Evolutionary conservation across 1,284 basidiomycete species (phyloP).

Genomic region (Bondarzewia mesenterica): DNA sequence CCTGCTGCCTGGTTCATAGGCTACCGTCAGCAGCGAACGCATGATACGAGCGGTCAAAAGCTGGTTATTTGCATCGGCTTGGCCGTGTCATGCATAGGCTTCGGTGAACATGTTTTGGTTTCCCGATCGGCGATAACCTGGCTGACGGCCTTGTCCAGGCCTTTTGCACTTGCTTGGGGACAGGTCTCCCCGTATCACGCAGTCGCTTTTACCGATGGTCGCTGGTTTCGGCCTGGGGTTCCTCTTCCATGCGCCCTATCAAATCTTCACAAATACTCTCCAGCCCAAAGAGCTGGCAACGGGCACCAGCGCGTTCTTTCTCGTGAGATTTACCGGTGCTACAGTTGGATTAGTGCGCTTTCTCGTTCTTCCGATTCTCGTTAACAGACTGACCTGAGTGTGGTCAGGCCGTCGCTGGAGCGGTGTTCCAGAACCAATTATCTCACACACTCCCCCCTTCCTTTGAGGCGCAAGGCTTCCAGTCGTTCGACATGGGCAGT

Average conservation of each 20-base stretch:
- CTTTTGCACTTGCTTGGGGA: conserved; percentile 56
- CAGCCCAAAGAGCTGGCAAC: conserved; percentile 60
- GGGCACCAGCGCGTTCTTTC: conserved; percentile 75
- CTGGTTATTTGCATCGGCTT: conserved; percentile 55
- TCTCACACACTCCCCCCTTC: conserved; percentile 35
- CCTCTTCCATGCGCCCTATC: conserved; percentile 76
- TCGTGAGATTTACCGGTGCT: conserved; percentile 76
- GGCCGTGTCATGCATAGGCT: conserved; percentile 55
- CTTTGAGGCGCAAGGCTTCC: conserved; percentile 26
- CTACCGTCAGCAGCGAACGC: conserved; percentile 47
- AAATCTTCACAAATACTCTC: conserved; percentile 61
- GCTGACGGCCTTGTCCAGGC: conserved; percentile 30
- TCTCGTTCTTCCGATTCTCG: not conserved
- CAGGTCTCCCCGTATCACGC: conserved; percentile 32
- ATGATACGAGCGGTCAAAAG: conserved; percentile 56
- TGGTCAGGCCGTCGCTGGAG: conserved; percentile 62
- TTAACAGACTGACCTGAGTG: not conserved
- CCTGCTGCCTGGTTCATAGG: conserved; percentile 72
- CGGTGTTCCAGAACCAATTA: conserved; percentile 55
- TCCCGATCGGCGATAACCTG: not conserved
- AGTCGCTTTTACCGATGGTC: conserved; percentile 52
- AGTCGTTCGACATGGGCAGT: conserved; percentile 43
- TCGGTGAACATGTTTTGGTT: conserved; percentile 40
- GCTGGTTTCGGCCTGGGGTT: conserved; percentile 74
- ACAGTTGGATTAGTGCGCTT: conserved; percentile 64